Percentiles rank a stretch among this genome's conserved stretches.
These are phyloP conservation scores for Crithidia expoeki DNA, from an alignment of 208 protist species.

Conservation along the genomic window DNA sequence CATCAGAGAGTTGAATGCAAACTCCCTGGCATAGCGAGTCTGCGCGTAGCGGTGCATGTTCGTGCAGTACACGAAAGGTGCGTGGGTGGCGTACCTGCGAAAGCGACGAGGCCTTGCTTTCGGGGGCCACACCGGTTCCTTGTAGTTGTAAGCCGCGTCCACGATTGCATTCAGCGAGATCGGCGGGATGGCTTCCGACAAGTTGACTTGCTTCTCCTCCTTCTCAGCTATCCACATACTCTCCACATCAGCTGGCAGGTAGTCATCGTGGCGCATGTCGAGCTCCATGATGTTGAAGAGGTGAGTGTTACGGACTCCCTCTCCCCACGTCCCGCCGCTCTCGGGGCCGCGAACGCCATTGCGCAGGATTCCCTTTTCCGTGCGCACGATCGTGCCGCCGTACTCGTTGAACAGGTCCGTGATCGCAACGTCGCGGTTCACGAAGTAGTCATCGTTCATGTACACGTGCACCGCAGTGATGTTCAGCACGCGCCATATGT, in stretches of 20 bases:
- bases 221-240: background rate
- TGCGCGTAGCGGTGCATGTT: conserved; percentile 46
- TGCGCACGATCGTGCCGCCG: conserved; percentile 66
- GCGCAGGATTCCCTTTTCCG: conserved; percentile 19
- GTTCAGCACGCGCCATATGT: conserved; percentile 64
- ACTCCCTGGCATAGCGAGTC: conserved; percentile 31
- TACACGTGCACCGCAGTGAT: conserved; percentile 60
- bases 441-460: conserved; percentile 83
- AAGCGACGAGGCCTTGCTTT: background rate
- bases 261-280: conserved; percentile 39
- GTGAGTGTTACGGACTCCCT: conserved; percentile 42
- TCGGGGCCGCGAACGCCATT: background rate
- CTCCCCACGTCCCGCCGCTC: conserved; percentile 28
- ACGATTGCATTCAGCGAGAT: too few species aligned
- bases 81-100: conserved; percentile 51
- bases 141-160: background rate
- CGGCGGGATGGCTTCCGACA: too few species aligned
- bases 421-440: conserved; percentile 59
- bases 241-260: conserved; percentile 25
- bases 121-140: too few species aligned
- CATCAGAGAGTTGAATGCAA: conserved; percentile 15
- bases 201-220: background rate
- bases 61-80: conserved; percentile 57
- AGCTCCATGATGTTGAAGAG: conserved; percentile 49
- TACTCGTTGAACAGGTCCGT: conserved; percentile 65